Percentiles rank a stretch among this genome's conserved stretches.
Conservation (phyloP, 169 alveolate genomes). For the Cryptosporidium felis region DNA sequence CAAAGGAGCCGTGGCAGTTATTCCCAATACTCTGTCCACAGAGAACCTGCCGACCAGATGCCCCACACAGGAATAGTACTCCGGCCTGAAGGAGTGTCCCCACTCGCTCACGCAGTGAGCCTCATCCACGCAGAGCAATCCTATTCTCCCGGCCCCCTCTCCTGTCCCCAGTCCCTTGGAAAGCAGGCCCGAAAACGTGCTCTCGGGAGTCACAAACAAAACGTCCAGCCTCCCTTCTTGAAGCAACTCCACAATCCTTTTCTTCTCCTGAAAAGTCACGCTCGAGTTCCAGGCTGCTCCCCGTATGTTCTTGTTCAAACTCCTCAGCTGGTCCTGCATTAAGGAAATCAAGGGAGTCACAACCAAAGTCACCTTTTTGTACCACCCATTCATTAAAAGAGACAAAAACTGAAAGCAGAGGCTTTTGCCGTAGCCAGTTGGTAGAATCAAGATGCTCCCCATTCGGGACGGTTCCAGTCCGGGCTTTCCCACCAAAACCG, state of each 20-base stretch:
- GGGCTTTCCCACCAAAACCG: constrained; percentile 76
- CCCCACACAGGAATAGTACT: constrained; percentile 78
- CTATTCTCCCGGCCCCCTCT: constrained; percentile 1
- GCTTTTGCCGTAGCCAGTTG: constrained; percentile 79
- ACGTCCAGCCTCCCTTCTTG: constrained; percentile 81
- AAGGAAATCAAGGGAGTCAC: constrained; percentile 88
- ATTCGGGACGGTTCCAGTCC: constrained; percentile 77
- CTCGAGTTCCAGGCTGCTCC: constrained; percentile 86
- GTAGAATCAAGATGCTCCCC: constrained; percentile 76
- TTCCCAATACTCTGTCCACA: constrained; percentile 80
- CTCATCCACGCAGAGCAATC: constrained; percentile 88
- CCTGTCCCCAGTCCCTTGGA: constrained; percentile 72
- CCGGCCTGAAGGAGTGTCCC: constrained; percentile 90
- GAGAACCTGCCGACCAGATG: constrained; percentile 78
- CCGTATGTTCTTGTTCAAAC: constrained; percentile 81
- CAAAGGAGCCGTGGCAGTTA: constrained; percentile 92
- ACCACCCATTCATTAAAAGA: constrained; percentile 56
- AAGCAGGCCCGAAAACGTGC: constrained; percentile 66
- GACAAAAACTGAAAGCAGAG: constrained; percentile 78
- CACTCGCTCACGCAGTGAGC: constrained; percentile 91
- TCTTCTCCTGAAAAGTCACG: constrained; percentile 75
- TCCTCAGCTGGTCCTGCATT: constrained; percentile 86
- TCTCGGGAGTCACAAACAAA: constrained; percentile 86
- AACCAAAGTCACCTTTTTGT: constrained; percentile 77
- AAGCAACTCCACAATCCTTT: constrained; percentile 75